Percentiles rank a stretch among this genome's conserved stretches.
phyloP scores from a whole-genome alignment of 1,284 basidiomycete genomes.

The Tetrapyrgos nigripes region DNA sequence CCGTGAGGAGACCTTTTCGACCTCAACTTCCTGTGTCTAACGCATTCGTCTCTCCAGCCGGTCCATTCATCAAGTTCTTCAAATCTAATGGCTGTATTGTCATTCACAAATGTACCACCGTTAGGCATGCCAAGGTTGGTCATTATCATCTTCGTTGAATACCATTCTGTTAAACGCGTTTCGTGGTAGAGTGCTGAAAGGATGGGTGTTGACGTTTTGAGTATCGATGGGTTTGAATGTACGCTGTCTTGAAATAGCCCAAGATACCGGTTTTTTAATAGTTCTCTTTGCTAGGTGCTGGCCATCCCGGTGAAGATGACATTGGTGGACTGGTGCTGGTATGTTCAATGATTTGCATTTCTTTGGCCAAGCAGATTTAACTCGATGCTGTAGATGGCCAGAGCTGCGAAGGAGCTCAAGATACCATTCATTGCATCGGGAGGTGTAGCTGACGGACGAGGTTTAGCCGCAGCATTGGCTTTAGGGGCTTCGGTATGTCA shows the following conservation, averaged over 20 bases:
- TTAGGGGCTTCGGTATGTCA: constrained; percentile 80
- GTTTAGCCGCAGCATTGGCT: constrained; percentile 83
- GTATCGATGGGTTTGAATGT: constrained; percentile 93
- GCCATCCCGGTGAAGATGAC: constrained; percentile 96
- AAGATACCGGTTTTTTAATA: neutral
- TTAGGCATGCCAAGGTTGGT: constrained; percentile 82
- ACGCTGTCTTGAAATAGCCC: constrained; percentile 23
- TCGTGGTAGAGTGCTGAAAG: constrained; percentile 68
- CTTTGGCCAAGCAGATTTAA: neutral
- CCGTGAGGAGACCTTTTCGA: constrained; percentile 53
- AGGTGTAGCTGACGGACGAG: constrained; percentile 83
- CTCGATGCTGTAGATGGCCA: constrained; percentile 65
- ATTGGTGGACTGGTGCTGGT: constrained; percentile 92
- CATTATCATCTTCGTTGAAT: neutral
- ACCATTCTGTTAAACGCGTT: constrained; percentile 5
- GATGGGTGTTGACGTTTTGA: constrained; percentile 85
- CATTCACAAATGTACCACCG: constrained; percentile 92
- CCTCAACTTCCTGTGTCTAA: neutral
- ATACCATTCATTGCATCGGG: constrained; percentile 92
- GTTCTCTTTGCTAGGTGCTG: constrained; percentile 65
- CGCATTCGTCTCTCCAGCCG: constrained; percentile 51
- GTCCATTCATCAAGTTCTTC: constrained; percentile 81
- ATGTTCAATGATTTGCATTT: constrained; percentile 23
- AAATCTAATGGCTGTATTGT: constrained; percentile 81
- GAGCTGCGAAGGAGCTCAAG: constrained; percentile 86